Base-by-base conservation (phyloP, 2,329 filamentous ascomycete genomes). In the Xylariaceae sp. region DNA sequence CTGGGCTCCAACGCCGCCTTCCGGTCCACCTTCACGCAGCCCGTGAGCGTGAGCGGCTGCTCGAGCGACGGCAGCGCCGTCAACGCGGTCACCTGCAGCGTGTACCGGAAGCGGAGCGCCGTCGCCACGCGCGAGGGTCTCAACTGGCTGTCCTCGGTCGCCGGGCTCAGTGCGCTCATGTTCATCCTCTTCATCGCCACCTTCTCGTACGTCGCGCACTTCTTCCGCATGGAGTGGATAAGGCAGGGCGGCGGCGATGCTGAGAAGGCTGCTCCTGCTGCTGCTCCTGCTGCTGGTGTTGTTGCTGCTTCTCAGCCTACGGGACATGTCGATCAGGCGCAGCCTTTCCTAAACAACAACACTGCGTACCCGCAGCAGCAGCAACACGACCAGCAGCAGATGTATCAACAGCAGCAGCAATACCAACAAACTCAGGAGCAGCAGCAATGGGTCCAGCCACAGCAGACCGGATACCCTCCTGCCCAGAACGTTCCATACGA, bases 141-240 rank as follows among this genome's bases (percentile, higher is more conserved):
- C 9, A 57, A 47, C 13, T 50, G 62, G 39, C 51, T 70, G 36
- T 58, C 63, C 11, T 64, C 60, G 5, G 56, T 66, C 6, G 68
- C 69, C 2, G 67, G 65, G 7, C 32, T 73, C 1, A 66, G 66
- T 15, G 69, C 69, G 12, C 40, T 73, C 38, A 36, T 50, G 33
- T 53, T 60, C 46, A 40, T 60, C 6, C 53, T 60, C 33, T 59
- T 57, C 46, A 44, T 59, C 21, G 43, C 46, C 5, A 53, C 57
- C 4, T 59, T 59, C 28, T 52, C 56, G 32, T 60, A 59, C 30
- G 55, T 59, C 11, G 52, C 53, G 35, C 58, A 60, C 46, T 51
- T 44, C 44, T 59, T 58, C 49, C 56, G 57, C 31, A 50, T 57
- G 9, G 51, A 54, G 2, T 52, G 51, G 31, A 41, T 39, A 21